Conservation (phyloP, 148 eudicot genomes). For the Nepenthes gracilis region DNA sequence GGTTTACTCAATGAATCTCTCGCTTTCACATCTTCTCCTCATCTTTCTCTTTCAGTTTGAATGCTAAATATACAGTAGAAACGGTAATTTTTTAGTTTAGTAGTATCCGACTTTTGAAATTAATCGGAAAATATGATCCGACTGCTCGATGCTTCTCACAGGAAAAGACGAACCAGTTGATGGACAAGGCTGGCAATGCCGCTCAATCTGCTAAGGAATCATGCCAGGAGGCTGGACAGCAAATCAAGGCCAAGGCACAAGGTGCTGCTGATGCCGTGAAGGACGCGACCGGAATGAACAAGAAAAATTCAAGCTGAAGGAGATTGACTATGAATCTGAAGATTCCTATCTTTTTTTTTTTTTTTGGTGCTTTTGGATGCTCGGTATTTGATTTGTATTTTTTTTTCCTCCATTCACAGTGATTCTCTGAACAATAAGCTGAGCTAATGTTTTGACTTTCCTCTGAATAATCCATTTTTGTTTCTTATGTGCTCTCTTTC, state of each 20-base stretch:
- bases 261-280: conserved; percentile 16
- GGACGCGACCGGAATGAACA: conserved; percentile 17
- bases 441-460: too few relatives aligned
- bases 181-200: conserved; percentile 14
- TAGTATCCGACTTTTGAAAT: neutral
- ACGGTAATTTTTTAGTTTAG: neutral
- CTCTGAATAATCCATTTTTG: too few relatives aligned
- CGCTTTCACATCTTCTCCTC: too few relatives aligned
- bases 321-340: too few relatives aligned
- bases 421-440: too few relatives aligned
- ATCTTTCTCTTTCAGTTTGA: neutral
- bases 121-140: neutral
- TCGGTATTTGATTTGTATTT: too few relatives aligned
- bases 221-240: conserved; percentile 20
- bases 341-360: too few relatives aligned
- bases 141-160: neutral
- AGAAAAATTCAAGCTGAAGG: neutral
- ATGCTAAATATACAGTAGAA: neutral
- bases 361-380: too few relatives aligned
- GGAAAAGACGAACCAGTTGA: conserved; percentile 18
- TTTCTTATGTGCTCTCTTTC: too few relatives aligned
- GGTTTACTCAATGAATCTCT: neutral
- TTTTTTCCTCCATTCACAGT: too few relatives aligned
- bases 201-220: conserved; percentile 25
- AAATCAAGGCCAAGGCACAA: conserved; percentile 24